A percentile compares a stretch with the other conserved stretches of the same genome.
These are phyloP conservation scores for Spergularia marina DNA, from an alignment of 148 eudicot species.

Conservation along the genomic window DNA sequence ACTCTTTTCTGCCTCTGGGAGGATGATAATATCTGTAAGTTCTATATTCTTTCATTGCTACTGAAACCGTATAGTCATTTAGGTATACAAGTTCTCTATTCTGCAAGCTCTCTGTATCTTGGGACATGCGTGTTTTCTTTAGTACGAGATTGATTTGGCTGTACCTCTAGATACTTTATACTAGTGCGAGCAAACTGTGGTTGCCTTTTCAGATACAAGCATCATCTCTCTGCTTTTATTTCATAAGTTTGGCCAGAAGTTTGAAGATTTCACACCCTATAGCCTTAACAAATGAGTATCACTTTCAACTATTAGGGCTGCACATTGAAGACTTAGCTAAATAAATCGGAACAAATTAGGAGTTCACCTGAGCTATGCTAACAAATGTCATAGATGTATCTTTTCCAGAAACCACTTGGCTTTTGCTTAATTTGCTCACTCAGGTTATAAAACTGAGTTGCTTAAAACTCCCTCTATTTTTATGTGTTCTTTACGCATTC, in stretches of 20 bases:
- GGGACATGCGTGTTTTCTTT: not conserved
- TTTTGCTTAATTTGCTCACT: slow-evolving; percentile 2
- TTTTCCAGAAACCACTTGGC: not conserved
- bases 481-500: too few relatives aligned
- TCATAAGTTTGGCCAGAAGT: not conserved
- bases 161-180: not conserved
- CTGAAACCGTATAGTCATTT: not conserved
- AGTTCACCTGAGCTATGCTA: not conserved
- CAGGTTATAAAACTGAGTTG: not conserved
- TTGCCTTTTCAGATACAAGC: not conserved
- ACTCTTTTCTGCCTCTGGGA: slow-evolving; percentile 76
- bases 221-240: not conserved
- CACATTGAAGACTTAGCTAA: not conserved
- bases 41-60: slow-evolving; percentile 3
- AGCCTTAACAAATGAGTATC: too few relatives aligned
- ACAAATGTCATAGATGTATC: not conserved
- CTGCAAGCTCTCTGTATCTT: not conserved
- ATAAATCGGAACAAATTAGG: not conserved
- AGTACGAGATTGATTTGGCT: slow-evolving; percentile 1
- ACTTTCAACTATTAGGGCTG: not conserved
- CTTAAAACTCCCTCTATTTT: too few relatives aligned
- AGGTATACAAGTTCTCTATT: not conserved
- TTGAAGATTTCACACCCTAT: not conserved
- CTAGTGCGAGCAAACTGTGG: not conserved
- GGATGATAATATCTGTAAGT: slow-evolving; percentile 74